Base-by-base conservation (phyloP, 2,329 filamentous ascomycete species). In the Clonostachys rosea region DNA sequence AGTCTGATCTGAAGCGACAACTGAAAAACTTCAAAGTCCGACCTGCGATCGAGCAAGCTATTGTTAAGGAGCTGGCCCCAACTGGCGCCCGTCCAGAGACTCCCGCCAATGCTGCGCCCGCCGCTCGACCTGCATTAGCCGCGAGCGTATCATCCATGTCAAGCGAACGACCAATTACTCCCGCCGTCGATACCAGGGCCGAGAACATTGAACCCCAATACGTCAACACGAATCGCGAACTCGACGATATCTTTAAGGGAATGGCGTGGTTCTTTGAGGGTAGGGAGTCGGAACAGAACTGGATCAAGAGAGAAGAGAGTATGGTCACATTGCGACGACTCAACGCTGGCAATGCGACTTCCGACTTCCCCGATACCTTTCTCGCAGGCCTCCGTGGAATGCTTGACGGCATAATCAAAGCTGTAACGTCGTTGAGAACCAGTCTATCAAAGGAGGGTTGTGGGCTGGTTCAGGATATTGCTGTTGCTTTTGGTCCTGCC, bases 401-500 rank as follows among this genome's bases (percentile, higher is more conserved):
- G 44, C 70, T 96, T 34, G 92, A 96, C 59, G 91, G 91, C 46
- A 91, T 96, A 45, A 77, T 96, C 60, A 96, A 96, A 63, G 84
- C 87, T 3, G 74, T 88, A 37, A 89, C 77, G 58, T 95, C 92
- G 1, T 72, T 97, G 39, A 80, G 92, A 58, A 97, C 92, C 3
- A 97, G 91, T 58, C 74, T 96, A 55, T 92, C 89, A 10, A 91
- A 91, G 52, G 90, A 94, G 58, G 91, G 86, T 10, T 95, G 90
- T 60, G 81, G 81, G 53, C 70, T 95, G 43, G 76, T 96, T 33
- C 91, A 96, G 62, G 92, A 97, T 53, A 73, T 96, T 30, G 90
- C 90, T 16, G 80, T 78, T 54, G 83, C 79, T 9, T 83, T 89
- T 42, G 91, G 91, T 1, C 78, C 89, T 2, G 86, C 78, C 39